Evolutionary conservation across 768 basidiomycete species (phyloP).

Genomic region (Xerocomellus chrysenteron): DNA sequence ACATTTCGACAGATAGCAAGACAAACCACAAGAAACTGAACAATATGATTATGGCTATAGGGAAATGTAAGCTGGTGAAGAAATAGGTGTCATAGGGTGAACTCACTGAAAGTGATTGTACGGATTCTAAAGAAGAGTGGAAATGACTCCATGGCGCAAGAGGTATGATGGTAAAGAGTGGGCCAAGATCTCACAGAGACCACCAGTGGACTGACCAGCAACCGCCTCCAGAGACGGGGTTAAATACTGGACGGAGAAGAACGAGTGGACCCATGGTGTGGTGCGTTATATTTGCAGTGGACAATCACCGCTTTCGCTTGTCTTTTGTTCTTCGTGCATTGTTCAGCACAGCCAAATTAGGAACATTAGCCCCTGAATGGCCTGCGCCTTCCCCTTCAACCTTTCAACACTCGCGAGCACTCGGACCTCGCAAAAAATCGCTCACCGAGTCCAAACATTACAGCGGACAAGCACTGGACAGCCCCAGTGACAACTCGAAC

Average conservation of each 20-base stretch:
- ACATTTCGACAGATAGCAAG: slow-evolving; percentile 46
- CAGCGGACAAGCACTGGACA: neutral
- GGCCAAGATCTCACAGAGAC: slow-evolving; percentile 22
- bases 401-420: neutral
- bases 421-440: neutral
- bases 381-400: no score
- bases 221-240: slow-evolving; percentile 17
- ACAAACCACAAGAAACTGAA: slow-evolving; percentile 50
- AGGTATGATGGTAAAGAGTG: neutral
- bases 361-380: slow-evolving; percentile 18
- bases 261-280: neutral
- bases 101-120: slow-evolving; percentile 30
- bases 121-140: slow-evolving; percentile 33
- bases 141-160: slow-evolving; percentile 28
- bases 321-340: slow-evolving; percentile 20
- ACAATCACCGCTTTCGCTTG: slow-evolving; percentile 12
- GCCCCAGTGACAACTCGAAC: neutral
- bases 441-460: neutral
- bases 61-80: neutral
- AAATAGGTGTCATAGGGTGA: neutral
- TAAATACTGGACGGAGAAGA: slow-evolving; percentile 6
- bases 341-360: neutral
- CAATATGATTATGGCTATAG: slow-evolving; percentile 42
- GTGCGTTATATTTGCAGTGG: slow-evolving; percentile 6
- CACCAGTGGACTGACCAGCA: slow-evolving; percentile 15